Percentiles rank a stretch among this genome's conserved stretches.
Conservation (phyloP, 768 basidiomycete genomes). For the Scleroderma bovista region DNA sequence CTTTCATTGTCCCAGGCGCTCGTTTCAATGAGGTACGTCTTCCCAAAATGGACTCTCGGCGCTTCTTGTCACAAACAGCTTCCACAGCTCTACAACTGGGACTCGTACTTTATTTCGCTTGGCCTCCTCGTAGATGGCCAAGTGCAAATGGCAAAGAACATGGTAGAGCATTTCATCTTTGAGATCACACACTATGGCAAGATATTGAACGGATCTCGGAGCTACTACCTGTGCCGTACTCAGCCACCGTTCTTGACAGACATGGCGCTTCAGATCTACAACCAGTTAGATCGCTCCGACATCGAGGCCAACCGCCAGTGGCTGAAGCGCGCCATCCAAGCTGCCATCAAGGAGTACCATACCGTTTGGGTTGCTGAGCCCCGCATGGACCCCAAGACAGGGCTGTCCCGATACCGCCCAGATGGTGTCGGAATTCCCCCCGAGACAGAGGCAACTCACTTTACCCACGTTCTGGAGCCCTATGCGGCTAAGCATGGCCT, state of each 20-base stretch:
- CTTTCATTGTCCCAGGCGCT: slow-evolving; percentile 95
- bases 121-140: slow-evolving; percentile 94
- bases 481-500: slow-evolving; percentile 90
- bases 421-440: slow-evolving; percentile 95
- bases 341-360: slow-evolving; percentile 99
- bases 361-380: slow-evolving; percentile 95
- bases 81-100: slow-evolving; percentile 85
- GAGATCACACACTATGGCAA: slow-evolving; percentile 98
- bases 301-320: slow-evolving; percentile 73
- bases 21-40: slow-evolving; percentile 82
- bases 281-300: slow-evolving; percentile 86
- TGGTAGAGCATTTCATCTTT: slow-evolving; percentile 99
- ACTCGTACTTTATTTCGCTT: slow-evolving; percentile 90
- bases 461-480: slow-evolving; percentile 95
- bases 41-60: background rate
- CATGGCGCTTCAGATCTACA: slow-evolving; percentile 97
- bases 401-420: slow-evolving; percentile 90
- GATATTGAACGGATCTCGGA: slow-evolving; percentile 93
- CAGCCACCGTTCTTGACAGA: slow-evolving; percentile 99
- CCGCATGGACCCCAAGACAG: slow-evolving; percentile 90
- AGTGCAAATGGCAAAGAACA: slow-evolving; percentile 90
- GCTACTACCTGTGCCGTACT: slow-evolving; percentile 90
- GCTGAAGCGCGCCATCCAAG: slow-evolving; percentile 94
- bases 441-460: slow-evolving; percentile 97
- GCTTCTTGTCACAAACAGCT: slow-evolving; percentile 3